These are phyloP conservation scores for Epichloe brachyelytri DNA, from an alignment of 2,329 filamentous ascomycete species.

Conservation along the genomic window DNA sequence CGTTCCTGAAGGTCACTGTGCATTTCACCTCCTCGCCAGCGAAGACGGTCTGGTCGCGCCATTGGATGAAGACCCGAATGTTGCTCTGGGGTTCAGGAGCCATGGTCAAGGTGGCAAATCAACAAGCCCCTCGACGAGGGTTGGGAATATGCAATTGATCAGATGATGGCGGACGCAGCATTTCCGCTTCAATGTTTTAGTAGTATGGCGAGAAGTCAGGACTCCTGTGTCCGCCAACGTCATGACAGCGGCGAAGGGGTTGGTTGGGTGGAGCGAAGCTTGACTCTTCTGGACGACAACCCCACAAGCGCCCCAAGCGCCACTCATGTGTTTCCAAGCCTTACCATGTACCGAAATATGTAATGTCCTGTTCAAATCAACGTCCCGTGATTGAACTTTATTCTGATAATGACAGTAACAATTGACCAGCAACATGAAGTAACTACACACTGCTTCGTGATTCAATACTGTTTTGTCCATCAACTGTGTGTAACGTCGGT, in stretches of 20 bases:
- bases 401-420: too few species aligned
- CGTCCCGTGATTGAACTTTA: too few species aligned
- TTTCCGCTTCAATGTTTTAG: conserved; percentile 14
- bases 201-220: neutral
- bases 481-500: neutral
- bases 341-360: too few species aligned
- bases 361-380: too few species aligned
- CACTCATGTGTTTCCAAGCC: neutral
- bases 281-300: neutral
- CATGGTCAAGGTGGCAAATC: conserved; percentile 25
- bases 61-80: conserved; percentile 90
- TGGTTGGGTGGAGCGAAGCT: neutral
- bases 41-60: conserved; percentile 89
- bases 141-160: conserved; percentile 15
- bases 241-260: conserved; percentile 1
- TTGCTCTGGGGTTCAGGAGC: conserved; percentile 43
- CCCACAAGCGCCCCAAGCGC: neutral
- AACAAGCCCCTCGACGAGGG: conserved; percentile 17
- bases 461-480: neutral
- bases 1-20: conserved; percentile 91
- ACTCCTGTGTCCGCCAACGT: conserved; percentile 3
- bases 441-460: neutral
- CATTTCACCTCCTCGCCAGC: conserved; percentile 93
- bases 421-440: too few species aligned
- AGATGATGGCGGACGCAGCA: conserved; percentile 17